Base-by-base conservation (phyloP, 1,284 basidiomycete species). In the Cryptococcus sp. region DNA sequence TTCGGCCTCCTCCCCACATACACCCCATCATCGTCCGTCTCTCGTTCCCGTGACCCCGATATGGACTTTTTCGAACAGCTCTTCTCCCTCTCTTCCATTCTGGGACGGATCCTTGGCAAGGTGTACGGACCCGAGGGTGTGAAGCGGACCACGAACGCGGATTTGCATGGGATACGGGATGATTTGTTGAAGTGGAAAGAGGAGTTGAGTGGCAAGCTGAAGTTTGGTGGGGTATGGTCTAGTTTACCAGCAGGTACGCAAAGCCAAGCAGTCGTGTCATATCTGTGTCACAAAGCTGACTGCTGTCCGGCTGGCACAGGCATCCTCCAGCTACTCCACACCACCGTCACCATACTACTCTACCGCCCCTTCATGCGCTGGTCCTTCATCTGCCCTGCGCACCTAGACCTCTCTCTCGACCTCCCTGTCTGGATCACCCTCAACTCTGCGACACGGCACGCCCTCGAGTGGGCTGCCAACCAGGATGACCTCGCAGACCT, bases 341-440 rank as follows among this genome's bases (percentile, higher is more conserved):
- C 61, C 0, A 50, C 53, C 9, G 44, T 57, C 9, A 46, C 50
- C n/a, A 57, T 65, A 46, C 62, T 69, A 1, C 53, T 66, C 16
- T 64, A 64, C 45, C 66, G 68, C 2, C 64, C 66, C 5, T 63
- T 69, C 39, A 67, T 69, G 66, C 61, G 64, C n/a, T 67, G 60
- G 60, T 66, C 64, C 13, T 69, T 69, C 55, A 63, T 65, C 44
- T 58, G 56, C 40, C 67, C 67, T 5, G 18, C 46, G 2, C 55
- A 54, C 23, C 39, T 69, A 36, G 55, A 58, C 16, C 44, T 66
- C 18, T 54, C 61, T 20, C 37, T 63, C 16, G 55, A 67, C 46
- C 45, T 69, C 4, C 50, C 56, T 0, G 64, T 55, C 12, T 69
- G 67, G 67, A 36, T 56, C 20, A 49, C 62, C 16, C 46, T 67